Evolutionary conservation across 345 rosid genomes (phyloP).

Genomic region (Firmiana major): DNA sequence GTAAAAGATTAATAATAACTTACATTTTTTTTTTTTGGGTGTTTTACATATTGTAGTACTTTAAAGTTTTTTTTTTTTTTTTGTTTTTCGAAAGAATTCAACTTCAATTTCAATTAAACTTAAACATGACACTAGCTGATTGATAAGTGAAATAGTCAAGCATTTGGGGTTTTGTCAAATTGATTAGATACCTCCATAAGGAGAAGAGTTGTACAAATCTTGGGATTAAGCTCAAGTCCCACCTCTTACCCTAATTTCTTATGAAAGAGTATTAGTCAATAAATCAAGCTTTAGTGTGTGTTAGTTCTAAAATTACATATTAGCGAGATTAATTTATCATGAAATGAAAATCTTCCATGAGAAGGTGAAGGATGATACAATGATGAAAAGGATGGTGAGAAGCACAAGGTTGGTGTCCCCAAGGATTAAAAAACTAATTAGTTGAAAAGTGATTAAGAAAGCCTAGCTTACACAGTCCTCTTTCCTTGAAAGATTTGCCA

Average conservation of each 20-base stretch:
- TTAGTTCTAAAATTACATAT: neutral
- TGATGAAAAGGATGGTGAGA: constrained; percentile 17
- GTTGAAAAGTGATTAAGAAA: constrained; percentile 42
- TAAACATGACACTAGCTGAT: no score
- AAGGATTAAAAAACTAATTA: constrained; percentile 9
- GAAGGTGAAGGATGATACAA: neutral
- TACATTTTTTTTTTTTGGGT: no score
- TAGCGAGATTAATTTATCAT: neutral
- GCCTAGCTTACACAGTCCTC: constrained; percentile 31
- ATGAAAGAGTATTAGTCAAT: no score
- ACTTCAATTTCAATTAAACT: no score
- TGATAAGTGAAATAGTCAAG: no score
- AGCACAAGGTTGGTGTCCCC: constrained; percentile 29
- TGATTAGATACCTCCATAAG: no score
- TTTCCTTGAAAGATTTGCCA: constrained; percentile 21
- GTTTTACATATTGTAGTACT: no score
- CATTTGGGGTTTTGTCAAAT: no score
- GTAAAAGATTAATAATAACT: no score
- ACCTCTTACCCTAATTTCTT: neutral
- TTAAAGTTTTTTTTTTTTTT: no score
- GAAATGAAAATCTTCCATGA: no score
- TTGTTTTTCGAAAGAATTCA: no score
- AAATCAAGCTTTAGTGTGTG: neutral
- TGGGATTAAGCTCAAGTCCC: neutral
- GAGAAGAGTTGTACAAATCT: neutral